A percentile compares a stretch with the other conserved stretches of the same genome.
These are phyloP conservation scores for Bothriochloa decipiens DNA, from an alignment of 176 grass and related monocot genomes.

Conservation along the genomic window DNA sequence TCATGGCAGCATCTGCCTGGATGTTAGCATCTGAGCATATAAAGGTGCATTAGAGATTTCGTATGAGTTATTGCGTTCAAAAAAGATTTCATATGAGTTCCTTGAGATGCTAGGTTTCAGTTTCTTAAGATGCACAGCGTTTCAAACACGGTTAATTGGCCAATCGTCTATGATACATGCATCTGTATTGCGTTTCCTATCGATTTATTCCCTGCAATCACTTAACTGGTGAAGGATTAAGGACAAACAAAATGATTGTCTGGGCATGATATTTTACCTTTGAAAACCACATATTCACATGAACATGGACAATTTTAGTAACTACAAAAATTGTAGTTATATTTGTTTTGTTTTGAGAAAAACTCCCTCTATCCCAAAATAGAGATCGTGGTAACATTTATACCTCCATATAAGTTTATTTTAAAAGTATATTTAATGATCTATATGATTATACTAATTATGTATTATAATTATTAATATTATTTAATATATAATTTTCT, in stretches of 20 bases:
- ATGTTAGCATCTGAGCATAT: conserved; percentile 31
- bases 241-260: background rate
- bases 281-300: conserved; percentile 3
- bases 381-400: too few relatives aligned
- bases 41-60: background rate
- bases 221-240: conserved; percentile 23
- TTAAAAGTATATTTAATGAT: background rate
- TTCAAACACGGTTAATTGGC: background rate
- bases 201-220: background rate
- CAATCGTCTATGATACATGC: background rate
- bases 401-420: too few relatives aligned
- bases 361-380: too few relatives aligned
- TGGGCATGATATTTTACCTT: background rate
- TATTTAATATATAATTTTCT: too few relatives aligned
- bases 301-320: conserved; percentile 4
- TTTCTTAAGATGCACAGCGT: background rate
- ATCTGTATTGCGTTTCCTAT: background rate
- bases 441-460: too few relatives aligned
- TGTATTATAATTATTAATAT: too few relatives aligned
- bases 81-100: background rate
- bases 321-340: background rate
- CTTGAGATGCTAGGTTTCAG: background rate
- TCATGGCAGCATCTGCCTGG: conserved; percentile 18
- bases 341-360: conserved; percentile 6
- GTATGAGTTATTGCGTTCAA: background rate